Base-by-base conservation (phyloP, 1,284 basidiomycete genomes). In the Lignosus rhinocerotis region DNA sequence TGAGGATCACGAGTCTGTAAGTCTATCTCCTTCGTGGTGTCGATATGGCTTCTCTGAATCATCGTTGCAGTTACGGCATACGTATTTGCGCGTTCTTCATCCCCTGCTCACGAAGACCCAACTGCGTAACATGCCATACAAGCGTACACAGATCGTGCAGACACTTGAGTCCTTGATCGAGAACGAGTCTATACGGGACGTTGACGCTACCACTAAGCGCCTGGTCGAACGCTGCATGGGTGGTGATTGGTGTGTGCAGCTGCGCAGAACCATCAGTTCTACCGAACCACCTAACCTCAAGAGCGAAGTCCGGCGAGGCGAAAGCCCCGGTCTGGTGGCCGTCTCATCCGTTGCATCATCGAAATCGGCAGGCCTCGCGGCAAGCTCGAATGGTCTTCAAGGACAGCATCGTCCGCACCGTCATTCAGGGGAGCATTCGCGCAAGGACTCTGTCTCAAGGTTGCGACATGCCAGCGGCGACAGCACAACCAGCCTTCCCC, bases 101-200 rank as follows among this genome's bases (percentile, higher is more conserved):
- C 96, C 96, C 0, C 86, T 99, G 4, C 82, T 99, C 30, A 95
- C 92, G 16, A 94, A 94, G 72, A 99, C 97, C 0, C 97, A 99
- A 73, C 81, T 99, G 6, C 87, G 88, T 34, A 78, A 78, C 55
- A 80, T 85, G 61, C 88, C 93, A 0, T 98, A 99, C 80, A 99
- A 99, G 73, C 90, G 95, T 5, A 81, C 88, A 0, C 92, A 97
- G 72, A 92, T 99, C 63, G 86, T 93, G 11, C 83, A 86, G 44
- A 82, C 92, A 6, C 82, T 99, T n/a, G 86, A 93, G 64, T 89
- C 85, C 0, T 80, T 98, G 25, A 80, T 91, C 41, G 80, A 86
- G 51, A 83, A 94, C 66, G 82, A 86, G 3, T 80, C 86, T 52
- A 90, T 98, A 58, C 85, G 90, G 32, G 92, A 95, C 50, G 79